Evolutionary conservation across 2,329 filamentous ascomycete species (phyloP), one percentile per base, ranked within the genome.

Genomic region (Diplodia intermedia): DNA sequence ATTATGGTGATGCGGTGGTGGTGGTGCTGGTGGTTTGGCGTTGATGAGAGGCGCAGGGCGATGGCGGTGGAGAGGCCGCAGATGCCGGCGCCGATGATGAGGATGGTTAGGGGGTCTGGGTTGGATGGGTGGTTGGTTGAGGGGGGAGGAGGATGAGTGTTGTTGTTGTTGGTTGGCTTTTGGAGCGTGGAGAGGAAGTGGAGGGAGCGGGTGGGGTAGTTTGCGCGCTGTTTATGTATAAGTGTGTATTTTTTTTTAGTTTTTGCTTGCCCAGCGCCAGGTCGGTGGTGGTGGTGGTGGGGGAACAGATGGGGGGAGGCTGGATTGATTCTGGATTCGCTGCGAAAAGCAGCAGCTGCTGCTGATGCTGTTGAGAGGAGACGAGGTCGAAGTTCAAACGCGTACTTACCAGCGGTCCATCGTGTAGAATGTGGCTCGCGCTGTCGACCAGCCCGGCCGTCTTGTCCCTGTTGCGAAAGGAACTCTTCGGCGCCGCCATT

Each of bases 1-100:
- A 80, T 72, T 4, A 80, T 73, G 0, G 75, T 78, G 2, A 79
- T 43, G 15, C 77, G 12, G 71, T 67, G 26, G 23, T 71, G 72
- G 6, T 75, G 75, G n/a, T 40, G 31, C 1, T n/a, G n/a, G n/a
- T 4, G 18, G 1, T 43, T 18, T 8, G 40, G 1, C 1, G 38
- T 4, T 5, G 38, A 5, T 5, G 38, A 15, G 0, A 38, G 33
- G 50, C 26, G 26, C 1, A 66, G 63, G 29, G 63, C 71, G 36
- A 72, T 69, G 11, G 71, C 71, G 50, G 69, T 69, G 4, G 69
- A 54, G 15, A 72, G 66, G n/a, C 71, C 71, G 31, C 71, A 69
- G 31, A 72, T 71, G 20, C 71, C 71, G 15, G 69, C 70, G 43
- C 71, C 71, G 9, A 71, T 68, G 36, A 72, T 68, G 15, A 68